A percentile compares a stretch with the other conserved stretches of the same genome.
Conservation (phyloP, 2,329 filamentous ascomycete genomes). For the Sporothrix luriei region DNA sequence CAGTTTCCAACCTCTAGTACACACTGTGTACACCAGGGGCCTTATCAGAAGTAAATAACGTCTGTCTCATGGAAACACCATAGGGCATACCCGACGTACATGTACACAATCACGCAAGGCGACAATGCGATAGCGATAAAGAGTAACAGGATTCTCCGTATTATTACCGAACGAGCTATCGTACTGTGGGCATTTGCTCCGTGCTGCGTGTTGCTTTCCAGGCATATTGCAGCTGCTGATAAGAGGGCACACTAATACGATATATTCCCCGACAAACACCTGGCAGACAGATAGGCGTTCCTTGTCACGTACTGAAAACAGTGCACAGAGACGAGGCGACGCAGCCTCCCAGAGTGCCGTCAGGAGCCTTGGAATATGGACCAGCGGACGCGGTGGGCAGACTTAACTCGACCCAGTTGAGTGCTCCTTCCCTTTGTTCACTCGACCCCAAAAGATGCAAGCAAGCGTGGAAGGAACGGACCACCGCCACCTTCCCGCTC, state of each 20-base stretch:
- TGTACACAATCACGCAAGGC: background rate
- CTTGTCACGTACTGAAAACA: background rate
- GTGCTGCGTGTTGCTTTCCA: background rate
- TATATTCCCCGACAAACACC: background rate
- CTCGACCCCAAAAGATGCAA: background rate
- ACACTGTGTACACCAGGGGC: background rate
- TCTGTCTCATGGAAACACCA: background rate
- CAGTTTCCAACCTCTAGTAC: background rate
- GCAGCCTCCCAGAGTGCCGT: background rate
- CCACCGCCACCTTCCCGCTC: background rate
- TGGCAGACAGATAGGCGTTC: background rate
- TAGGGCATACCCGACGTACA: background rate
- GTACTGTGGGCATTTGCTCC: background rate
- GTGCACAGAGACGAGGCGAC: background rate
- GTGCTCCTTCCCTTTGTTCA: background rate
- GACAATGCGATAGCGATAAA: background rate
- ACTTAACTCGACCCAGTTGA: background rate
- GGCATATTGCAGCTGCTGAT: background rate
- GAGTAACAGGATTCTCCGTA: too few species aligned
- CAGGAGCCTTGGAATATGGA: conserved; percentile 4
- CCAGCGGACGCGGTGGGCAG: background rate
- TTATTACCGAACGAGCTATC: too few species aligned
- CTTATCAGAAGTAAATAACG: conserved; percentile 16
- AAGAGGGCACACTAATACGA: background rate
- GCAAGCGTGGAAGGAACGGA: background rate